Base-by-base conservation (phyloP, 306 rosid species). In the Cyamopsis tetragonoloba region DNA sequence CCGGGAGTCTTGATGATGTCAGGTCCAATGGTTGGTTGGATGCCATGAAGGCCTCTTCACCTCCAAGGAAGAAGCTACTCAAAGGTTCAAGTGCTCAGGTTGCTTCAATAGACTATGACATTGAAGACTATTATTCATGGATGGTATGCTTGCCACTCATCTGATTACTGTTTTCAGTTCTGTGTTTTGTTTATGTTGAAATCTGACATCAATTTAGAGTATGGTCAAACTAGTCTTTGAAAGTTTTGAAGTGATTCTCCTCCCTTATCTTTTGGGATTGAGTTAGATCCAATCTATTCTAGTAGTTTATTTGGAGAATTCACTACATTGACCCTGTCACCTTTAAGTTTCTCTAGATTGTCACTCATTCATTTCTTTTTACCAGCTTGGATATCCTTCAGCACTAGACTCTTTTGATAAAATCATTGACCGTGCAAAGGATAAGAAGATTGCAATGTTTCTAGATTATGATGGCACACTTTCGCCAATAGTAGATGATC, bases 391-490 rank as follows among this genome's bases (percentile, higher is more conserved):
- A 72, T 65, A 93, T 64, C 98, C 98, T 62, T 93, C 98, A 15
- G 98, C 98, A 13, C 81, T 93, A 20, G 77, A 64, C 4, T 81
- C 69, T 55, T 86, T 89, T 15, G 82, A 79, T 59, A 68, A 84
- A 68, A 81, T 93, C n/a, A 17, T 80, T 12, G 82, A 77, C 27
- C 66, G 15, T 49, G 89, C 89, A 2, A 83, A 51, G 80, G 59
- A 81, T 76, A 93, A 89, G 82, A 81, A 84, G 82, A 82, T 93
- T 70, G 96, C 88, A 13, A 62, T 93, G 14, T 93, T 93, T 79
- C 80, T 89, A 37, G 98, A 93, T 64, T 93, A 93, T 68, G 98
- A 93, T 71, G 96, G 98, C 64, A 86, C 93, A 19, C 98, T 93
- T 70, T 87, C 98, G 5, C 98, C 98, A 20, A 93, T 93, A 19